Conservation (phyloP, 306 rosid genomes). For the Cotoneaster glaucophyllus region DNA sequence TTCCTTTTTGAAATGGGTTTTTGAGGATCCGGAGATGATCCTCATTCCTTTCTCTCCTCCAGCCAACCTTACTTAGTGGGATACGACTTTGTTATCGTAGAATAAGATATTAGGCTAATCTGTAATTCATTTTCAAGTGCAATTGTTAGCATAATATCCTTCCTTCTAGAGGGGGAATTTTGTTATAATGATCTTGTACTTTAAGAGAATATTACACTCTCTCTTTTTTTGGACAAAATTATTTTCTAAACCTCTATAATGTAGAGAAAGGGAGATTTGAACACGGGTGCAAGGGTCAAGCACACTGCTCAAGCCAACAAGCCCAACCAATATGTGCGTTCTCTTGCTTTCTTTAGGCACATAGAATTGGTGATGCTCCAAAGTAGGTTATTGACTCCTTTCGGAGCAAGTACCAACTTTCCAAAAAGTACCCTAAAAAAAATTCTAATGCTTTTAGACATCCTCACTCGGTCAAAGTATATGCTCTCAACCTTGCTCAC, state of each 20-base stretch:
- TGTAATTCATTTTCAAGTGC: background rate
- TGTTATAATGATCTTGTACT: slow-evolving; percentile 2
- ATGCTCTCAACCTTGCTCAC: background rate
- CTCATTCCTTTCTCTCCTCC: no score
- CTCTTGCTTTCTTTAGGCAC: background rate
- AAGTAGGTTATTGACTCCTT: background rate
- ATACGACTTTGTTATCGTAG: background rate
- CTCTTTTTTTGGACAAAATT: no score
- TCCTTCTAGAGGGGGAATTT: slow-evolving; percentile 6
- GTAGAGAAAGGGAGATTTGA: background rate
- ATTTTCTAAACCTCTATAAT: no score
- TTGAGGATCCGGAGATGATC: no score
- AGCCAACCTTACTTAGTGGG: no score
- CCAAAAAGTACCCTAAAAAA: background rate
- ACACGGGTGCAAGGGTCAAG: no score
- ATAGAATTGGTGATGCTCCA: background rate
- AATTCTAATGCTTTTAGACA: background rate
- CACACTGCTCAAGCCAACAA: background rate
- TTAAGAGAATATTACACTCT: background rate
- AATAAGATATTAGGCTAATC: background rate
- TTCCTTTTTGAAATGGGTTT: no score
- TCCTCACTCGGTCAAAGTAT: background rate
- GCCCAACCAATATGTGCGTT: background rate
- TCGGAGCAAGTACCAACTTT: background rate
- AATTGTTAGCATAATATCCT: background rate